Conservation (phyloP, 176 grass and related monocot genomes). For the Phragmites australis region DNA sequence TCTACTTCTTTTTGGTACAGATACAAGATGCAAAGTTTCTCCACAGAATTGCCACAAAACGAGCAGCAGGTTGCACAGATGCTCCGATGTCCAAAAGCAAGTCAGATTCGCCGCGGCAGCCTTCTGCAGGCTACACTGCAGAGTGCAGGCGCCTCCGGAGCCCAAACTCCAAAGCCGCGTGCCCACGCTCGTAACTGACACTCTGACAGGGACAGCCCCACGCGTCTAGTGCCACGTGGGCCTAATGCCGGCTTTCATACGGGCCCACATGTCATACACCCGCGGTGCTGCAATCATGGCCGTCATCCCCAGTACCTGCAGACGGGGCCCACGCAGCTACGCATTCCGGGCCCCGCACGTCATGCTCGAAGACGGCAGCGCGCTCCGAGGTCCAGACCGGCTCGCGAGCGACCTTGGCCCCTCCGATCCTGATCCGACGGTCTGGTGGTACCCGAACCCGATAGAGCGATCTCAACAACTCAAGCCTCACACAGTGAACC, state of each 20-base stretch:
- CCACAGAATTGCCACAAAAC: background rate
- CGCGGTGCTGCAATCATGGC: background rate
- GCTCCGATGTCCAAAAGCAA: background rate
- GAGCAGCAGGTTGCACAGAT: conserved; percentile 13
- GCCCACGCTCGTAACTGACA: background rate
- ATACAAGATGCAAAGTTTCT: background rate
- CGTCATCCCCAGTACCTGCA: background rate
- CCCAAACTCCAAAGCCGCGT: conserved; percentile 10
- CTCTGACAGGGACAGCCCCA: background rate
- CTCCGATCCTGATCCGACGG: conserved; percentile 38
- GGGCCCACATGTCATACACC: conserved; percentile 25
- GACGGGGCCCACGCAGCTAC: background rate
- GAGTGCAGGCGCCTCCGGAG: background rate
- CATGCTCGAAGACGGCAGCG: conserved; percentile 16
- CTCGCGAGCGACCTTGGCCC: background rate
- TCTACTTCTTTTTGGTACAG: background rate
- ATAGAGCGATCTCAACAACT: conserved; percentile 43
- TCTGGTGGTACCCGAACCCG: background rate
- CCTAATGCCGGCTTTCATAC: background rate
- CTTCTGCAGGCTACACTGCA: background rate
- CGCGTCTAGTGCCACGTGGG: background rate
- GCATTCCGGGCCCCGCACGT: conserved; percentile 5
- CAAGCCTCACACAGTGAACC: conserved; percentile 42
- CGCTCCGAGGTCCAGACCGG: background rate
- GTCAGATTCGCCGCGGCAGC: conserved; percentile 19